Evolutionary conservation across 331 rosid species (phyloP), one percentile per base, ranked within the genome.

Genomic region (Acacia pycnantha): DNA sequence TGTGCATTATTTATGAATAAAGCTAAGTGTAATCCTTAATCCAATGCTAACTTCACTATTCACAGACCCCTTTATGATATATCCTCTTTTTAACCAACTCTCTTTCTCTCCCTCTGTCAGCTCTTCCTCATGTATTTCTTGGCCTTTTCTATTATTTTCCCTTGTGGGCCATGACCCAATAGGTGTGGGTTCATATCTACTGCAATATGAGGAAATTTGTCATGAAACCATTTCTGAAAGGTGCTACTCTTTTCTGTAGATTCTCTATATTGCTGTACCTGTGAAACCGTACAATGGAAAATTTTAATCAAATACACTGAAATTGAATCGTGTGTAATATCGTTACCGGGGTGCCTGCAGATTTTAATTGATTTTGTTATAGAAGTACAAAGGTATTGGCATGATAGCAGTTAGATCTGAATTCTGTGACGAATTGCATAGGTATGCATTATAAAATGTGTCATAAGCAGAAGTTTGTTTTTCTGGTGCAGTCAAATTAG

Each of bases 401-500:
- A n/a, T 79, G 78, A 4, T 79, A 56, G 73, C 65, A 24, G 24
- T 70, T 78, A 61, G n/a, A 61, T 73, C 69, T 71, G 58, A 71
- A 46, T 46, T 29, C 8, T n/a, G 6, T 75, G 46, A 46, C 64
- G 58, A 29, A 73, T 79, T 8, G 43, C 77, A 44, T 77, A 46
- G 68, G 35, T 48, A 33, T 78, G 48, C 64, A 18, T 53, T 80
- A 44, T 50, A 76, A 47, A 70, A 76, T 54, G 71, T 66, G 64
- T 71, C 47, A 82, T 54, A 46, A 74, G 44, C 59, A 15, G 22
- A 65, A 2, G 16, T 50, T 67, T 72, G 46, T 72, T 84, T 78
- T 81, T 78, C 53, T 53, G 80, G 68, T 84, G 83, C 91, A 92
- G 98, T 71, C 97, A 94, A 90, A 84, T 94, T 82, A 84, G 81